Percentiles rank a stretch among this genome's conserved stretches.
These are phyloP conservation scores for Knufia petricola DNA, from an alignment of 2,329 filamentous ascomycete species.

Conservation along the genomic window DNA sequence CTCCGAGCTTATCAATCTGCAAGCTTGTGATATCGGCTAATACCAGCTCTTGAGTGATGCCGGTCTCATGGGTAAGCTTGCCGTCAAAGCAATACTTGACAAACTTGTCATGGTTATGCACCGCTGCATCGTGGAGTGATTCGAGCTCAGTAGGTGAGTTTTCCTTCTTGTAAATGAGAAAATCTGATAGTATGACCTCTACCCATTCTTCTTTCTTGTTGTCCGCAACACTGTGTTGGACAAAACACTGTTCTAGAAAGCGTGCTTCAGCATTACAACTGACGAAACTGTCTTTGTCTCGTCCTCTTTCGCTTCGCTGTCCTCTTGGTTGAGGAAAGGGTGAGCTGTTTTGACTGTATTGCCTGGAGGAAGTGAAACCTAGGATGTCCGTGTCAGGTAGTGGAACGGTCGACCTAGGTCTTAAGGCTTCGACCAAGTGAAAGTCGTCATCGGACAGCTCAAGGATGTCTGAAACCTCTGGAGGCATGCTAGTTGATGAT, in stretches of 20 bases:
- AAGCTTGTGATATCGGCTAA: constrained; percentile 47
- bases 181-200: constrained; percentile 4
- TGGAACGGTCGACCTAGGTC: no score
- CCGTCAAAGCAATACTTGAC: constrained; percentile 21
- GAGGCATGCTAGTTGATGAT: no score
- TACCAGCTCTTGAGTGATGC: constrained; percentile 41
- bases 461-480: no score
- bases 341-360: no score
- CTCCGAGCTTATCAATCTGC: constrained; percentile 58
- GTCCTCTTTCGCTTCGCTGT: neutral
- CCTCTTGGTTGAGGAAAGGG: no score
- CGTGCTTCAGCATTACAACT: neutral
- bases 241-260: neutral
- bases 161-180: constrained; percentile 23
- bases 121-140: neutral
- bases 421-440: no score
- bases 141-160: neutral
- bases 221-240: neutral
- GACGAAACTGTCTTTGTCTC: neutral
- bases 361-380: no score
- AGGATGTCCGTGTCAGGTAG: no score
- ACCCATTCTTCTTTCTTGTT: neutral
- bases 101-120: neutral
- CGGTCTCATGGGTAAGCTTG: constrained; percentile 39
- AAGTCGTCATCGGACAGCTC: no score